Base-by-base conservation (phyloP, 345 rosid species). In the Salix viminalis region DNA sequence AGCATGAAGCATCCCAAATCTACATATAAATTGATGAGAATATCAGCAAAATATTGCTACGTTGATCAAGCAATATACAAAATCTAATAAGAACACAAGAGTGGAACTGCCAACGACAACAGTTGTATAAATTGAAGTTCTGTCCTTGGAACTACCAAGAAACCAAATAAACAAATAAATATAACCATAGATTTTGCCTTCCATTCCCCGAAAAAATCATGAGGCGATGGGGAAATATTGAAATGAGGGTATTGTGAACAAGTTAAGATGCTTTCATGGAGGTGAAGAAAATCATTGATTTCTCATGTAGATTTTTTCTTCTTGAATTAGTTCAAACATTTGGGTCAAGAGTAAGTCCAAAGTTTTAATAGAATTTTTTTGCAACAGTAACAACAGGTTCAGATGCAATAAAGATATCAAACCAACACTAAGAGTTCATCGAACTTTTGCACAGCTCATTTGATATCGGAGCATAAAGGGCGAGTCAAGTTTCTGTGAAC, bases 1-100 rank as follows among this genome's bases (percentile, higher is more conserved):
- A 92, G 77, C 86, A 89, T 65, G 91, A 77, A 64, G 91, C 91
- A 88, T 96, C 99, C 99, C 99, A 96, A 68, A 96, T 86, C 99
- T 96, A 78, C 54, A 73, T 7, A 77, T 19, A 44, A 70, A 62
- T 54, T 68, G 39, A 66, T 50, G 54, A 12, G 52, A 77, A 62
- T n/a, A 56, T 76, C 46, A 65, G 36, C 60, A 14, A 52, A 70
- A 48, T 30, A 36, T 67, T 62, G 67, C 56, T 18, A 74, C 60
- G 66, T 9, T n/a, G 46, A 23, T n/a, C 39, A 44, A 36, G 65
- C 23, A 26, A 60, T 41, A 18, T n/a, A 62, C 19, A 56, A 77
- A 74, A 58, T 44, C 70, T 26, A 60, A 77, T 65, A 58, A 6
- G 15, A 30, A 76, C 12, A 24, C 39, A 64, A 21, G 14, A 42